phyloP scores from a whole-genome alignment of 2,329 filamentous ascomycete species.

The Aspergillus piperis region DNA sequence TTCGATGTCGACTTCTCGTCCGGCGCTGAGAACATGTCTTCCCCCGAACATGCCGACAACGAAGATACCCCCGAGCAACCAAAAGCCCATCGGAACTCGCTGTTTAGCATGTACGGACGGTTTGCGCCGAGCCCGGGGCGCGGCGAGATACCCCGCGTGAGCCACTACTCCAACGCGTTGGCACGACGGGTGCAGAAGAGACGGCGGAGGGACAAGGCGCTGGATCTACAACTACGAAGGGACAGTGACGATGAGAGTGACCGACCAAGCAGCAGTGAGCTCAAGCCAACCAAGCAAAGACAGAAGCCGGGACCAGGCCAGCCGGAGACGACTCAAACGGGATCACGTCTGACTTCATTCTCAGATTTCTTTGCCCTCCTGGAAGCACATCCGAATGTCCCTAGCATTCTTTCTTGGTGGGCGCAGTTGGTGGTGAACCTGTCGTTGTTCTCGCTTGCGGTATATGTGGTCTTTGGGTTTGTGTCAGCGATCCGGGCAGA shows the following conservation, averaged over 20 bases:
- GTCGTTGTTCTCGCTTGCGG: conserved; percentile 49
- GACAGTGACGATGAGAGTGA: conserved; percentile 48
- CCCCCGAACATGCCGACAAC: conserved; percentile 48
- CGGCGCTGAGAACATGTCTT: conserved; percentile 49
- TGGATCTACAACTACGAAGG: conserved; percentile 45
- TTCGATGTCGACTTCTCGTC: conserved; percentile 51
- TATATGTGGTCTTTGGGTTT: conserved; percentile 70
- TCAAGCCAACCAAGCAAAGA: conserved; percentile 32
- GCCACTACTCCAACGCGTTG: conserved; percentile 50
- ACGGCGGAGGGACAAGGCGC: conserved; percentile 49
- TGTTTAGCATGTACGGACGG: conserved; percentile 45
- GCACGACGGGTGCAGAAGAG: conserved; percentile 51
- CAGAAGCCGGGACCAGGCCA: conserved; percentile 21
- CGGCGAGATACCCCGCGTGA: conserved; percentile 62
- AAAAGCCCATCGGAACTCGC: conserved; percentile 41
- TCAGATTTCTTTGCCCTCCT: conserved; percentile 62
- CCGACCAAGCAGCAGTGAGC: conserved; percentile 38
- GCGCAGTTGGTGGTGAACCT: conserved; percentile 60
- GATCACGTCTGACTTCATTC: conserved; percentile 42
- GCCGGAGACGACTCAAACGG: conserved; percentile 13
- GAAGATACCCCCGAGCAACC: conserved; percentile 51
- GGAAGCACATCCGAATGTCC: conserved; percentile 65
- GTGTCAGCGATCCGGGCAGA: conserved; percentile 72
- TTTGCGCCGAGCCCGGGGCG: conserved; percentile 59
- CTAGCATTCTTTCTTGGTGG: conserved; percentile 66